A percentile compares a stretch with the other conserved stretches of the same genome.
phyloP scores from a whole-genome alignment of 208 protist species.

The Trichomonas vaginalis region DNA sequence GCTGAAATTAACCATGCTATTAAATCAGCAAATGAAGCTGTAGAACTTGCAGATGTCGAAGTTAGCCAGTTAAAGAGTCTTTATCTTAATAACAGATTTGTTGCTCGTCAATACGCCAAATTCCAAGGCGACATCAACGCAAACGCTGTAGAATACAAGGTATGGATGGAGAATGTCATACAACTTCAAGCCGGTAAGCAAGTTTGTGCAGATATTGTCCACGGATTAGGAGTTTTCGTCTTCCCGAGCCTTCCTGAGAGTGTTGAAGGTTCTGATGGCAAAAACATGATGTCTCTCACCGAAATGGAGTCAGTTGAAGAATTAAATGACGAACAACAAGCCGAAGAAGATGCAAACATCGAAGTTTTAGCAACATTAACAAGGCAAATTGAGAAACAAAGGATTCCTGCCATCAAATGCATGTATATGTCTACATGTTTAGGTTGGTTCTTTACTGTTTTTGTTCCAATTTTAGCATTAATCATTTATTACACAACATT shows the following conservation, averaged over 20 bases:
- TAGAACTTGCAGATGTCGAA: background rate
- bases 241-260: background rate
- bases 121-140: background rate
- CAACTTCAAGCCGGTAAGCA: background rate
- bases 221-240: background rate
- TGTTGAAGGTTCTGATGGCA: no score
- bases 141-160: background rate
- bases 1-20: background rate
- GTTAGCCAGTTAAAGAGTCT: background rate
- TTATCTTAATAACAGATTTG: no score
- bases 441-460: background rate
- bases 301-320: no score
- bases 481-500: background rate
- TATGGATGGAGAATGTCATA: background rate
- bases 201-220: background rate
- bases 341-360: no score
- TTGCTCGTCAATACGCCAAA: no score
- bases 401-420: no score
- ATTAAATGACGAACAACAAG: no score
- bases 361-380: no score
- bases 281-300: no score
- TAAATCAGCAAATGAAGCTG: background rate
- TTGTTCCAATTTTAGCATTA: background rate
- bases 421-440: no score
- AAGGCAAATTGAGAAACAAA: no score